Evolutionary conservation across 768 basidiomycete species (phyloP).

Genomic region (Mycena vitilis): DNA sequence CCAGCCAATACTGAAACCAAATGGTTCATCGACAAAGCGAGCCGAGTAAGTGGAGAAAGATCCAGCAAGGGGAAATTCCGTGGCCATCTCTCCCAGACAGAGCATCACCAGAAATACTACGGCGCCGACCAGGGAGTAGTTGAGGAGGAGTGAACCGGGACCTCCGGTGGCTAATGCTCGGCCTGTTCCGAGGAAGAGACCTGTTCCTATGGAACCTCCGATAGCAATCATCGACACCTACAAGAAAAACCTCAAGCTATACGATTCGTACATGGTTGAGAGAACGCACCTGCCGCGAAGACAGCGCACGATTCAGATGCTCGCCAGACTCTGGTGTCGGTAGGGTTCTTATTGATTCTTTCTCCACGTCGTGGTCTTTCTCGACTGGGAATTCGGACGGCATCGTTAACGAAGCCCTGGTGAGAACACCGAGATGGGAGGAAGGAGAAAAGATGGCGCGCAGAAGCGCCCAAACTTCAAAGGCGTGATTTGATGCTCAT

Average conservation of each 20-base stretch:
- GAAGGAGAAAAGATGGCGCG: slow-evolving; percentile 13
- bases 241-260: neutral
- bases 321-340: slow-evolving; percentile 19
- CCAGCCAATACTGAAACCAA: slow-evolving; percentile 53
- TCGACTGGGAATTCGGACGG: slow-evolving; percentile 17
- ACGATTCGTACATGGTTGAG: neutral
- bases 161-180: slow-evolving; percentile 21
- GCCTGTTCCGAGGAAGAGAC: slow-evolving; percentile 25
- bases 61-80: slow-evolving; percentile 88
- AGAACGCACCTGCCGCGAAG: slow-evolving; percentile 22
- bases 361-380: slow-evolving; percentile 18
- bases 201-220: slow-evolving; percentile 24
- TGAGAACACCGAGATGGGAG: slow-evolving; percentile 9
- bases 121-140: slow-evolving; percentile 19
- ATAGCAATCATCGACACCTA: slow-evolving; percentile 25
- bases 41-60: slow-evolving; percentile 89
- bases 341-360: slow-evolving; percentile 14
- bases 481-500: slow-evolving; percentile 17
- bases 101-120: slow-evolving; percentile 21
- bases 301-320: slow-evolving; percentile 23
- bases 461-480: slow-evolving; percentile 21
- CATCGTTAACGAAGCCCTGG: slow-evolving; percentile 3
- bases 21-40: slow-evolving; percentile 71
- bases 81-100: slow-evolving; percentile 79
- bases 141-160: slow-evolving; percentile 20